Evolutionary conservation across 2,329 filamentous ascomycete genomes (phyloP).

Genomic region (Myriosclerotinia scirpicola): DNA sequence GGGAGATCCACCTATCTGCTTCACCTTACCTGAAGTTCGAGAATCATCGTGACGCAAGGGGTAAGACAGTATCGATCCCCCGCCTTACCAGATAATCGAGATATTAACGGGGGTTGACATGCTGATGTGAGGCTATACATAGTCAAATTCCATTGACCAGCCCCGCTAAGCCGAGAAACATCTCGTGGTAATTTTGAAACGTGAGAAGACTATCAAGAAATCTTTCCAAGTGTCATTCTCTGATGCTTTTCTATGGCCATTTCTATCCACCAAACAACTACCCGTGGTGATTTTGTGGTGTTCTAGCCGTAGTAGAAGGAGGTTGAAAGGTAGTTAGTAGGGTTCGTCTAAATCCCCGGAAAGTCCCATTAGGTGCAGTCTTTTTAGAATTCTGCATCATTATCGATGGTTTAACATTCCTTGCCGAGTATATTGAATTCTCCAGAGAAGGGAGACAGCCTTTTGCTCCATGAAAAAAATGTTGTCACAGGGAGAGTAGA

Average conservation of each 20-base stretch:
- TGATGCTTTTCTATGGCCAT: not conserved
- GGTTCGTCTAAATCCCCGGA: not conserved
- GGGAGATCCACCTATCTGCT: constrained; percentile 31
- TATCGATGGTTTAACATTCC: constrained; percentile 20
- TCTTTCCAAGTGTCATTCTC: no score
- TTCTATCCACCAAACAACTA: not conserved
- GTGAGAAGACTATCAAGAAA: not conserved
- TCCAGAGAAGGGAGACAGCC: not conserved
- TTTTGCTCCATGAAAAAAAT: not conserved
- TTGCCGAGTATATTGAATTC: constrained; percentile 17
- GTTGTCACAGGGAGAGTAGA: constrained; percentile 13
- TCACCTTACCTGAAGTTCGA: constrained; percentile 36
- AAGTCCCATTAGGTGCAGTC: not conserved
- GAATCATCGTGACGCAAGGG: constrained; percentile 34
- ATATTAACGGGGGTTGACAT: constrained; percentile 24
- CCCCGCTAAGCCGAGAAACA: constrained; percentile 20
- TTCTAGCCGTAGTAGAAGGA: not conserved
- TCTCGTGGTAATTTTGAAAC: constrained; percentile 2
- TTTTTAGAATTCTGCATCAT: not conserved
- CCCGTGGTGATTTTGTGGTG: not conserved
- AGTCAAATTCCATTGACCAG: constrained; percentile 27
- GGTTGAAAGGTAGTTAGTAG: not conserved
- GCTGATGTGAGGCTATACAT: constrained; percentile 19
- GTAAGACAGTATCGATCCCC: constrained; percentile 22
- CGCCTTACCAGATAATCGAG: constrained; percentile 20